Base-by-base conservation (phyloP, 2,329 filamentous ascomycete genomes). In the Venturia effusa region DNA sequence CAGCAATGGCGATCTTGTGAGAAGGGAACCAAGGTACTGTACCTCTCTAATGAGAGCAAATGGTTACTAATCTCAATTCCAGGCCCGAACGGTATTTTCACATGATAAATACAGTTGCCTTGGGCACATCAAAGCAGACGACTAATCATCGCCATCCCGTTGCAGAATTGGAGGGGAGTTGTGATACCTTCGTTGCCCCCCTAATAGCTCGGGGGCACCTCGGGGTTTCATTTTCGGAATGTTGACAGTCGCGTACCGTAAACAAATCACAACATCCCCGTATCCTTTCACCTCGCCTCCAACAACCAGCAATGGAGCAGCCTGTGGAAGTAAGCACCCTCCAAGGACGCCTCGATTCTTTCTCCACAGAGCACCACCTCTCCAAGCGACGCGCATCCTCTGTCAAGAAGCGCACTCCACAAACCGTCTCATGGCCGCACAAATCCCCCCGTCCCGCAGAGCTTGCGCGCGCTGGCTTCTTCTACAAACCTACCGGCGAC, bases 401-500 rank as follows among this genome's bases (percentile, higher is more conserved):
- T 65, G 80, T 80, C 60, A 79, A 84, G 66, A 83, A 82, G 69
- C 82, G 82, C 66, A 88, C 88, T 72, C 73, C 79, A 62, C 76
- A 83, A 79, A 83, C 71, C 22, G 69, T 73, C 15, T 71, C 74
- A 73, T 99, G 94, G 94, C 92, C 93, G 27, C 90, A 96, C 74
- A 81, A 83, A 67, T 81, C 77, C 34, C 84, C 90, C 1, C 79
- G 84, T 0, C 81, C 87, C 15, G 81, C 84, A 68, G 83, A 88
- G 89, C 87, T 99, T 70, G 93, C 94, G 4, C 86, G 84, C 71
- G 93, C 94, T 64, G 94, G 94, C 43, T 96, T 99, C 78, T 94
- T 88, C 77, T 97, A 90, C 77, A 84, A 87, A 66, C 93, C 94
- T 1, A 85, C 84, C 17, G 80, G 84, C 61, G 82, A 84, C 59